Conservation (phyloP, 257 asterid genomes). For the Verbascum thapsus region DNA sequence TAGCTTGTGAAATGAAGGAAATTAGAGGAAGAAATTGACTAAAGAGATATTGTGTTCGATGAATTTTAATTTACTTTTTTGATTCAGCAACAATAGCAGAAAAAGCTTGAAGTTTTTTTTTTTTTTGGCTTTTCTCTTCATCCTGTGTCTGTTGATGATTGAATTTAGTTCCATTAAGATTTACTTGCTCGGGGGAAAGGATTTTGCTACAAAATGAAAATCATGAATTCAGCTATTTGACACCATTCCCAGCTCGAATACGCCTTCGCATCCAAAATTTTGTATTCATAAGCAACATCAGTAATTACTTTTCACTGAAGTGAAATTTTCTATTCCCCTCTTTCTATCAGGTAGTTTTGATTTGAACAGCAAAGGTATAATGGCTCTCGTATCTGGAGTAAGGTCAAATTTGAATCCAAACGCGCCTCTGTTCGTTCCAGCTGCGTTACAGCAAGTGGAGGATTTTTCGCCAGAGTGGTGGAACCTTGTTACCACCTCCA, state of each 20-base stretch:
- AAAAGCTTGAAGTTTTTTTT: neutral
- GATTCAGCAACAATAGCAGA: neutral
- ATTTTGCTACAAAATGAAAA: too few relatives aligned
- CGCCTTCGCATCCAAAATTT: too few relatives aligned
- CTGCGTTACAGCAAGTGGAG: constrained; percentile 81
- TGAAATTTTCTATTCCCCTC: too few relatives aligned
- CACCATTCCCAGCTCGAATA: too few relatives aligned
- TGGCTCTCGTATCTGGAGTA: constrained; percentile 86
- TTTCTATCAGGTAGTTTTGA: constrained; percentile 33
- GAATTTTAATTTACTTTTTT: neutral
- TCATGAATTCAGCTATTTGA: too few relatives aligned
- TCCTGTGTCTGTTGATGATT: neutral
- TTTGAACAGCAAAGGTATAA: constrained; percentile 27
- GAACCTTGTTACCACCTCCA: constrained; percentile 73
- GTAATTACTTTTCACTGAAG: too few relatives aligned
- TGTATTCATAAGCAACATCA: too few relatives aligned
- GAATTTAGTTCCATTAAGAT: neutral
- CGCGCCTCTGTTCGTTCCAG: constrained; percentile 79
- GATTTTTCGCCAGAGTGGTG: constrained; percentile 98
- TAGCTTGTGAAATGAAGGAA: neutral
- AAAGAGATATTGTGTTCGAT: neutral
- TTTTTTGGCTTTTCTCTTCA: neutral
- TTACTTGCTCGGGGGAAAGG: too few relatives aligned
- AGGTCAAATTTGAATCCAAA: constrained; percentile 81
- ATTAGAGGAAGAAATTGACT: neutral